phyloP scores from a whole-genome alignment of 1,139 yeast species.

The Magnusiomyces tetraspermus region DNA sequence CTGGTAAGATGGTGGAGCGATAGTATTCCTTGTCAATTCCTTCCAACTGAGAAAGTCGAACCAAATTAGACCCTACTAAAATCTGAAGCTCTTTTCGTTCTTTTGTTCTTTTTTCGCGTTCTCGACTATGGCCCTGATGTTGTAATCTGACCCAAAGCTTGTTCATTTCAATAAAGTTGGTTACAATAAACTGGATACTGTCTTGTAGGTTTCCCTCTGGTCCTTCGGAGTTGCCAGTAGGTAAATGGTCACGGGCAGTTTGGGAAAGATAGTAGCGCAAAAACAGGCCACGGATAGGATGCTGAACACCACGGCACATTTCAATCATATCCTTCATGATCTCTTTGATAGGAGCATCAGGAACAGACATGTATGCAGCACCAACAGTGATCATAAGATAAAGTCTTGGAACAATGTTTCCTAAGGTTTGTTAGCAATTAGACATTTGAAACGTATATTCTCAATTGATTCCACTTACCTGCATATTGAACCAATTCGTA shows the following conservation, averaged over 20 bases:
- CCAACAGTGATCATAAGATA: slow-evolving; percentile 96
- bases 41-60: slow-evolving; percentile 77
- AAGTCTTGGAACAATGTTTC: slow-evolving; percentile 78
- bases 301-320: slow-evolving; percentile 97
- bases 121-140: slow-evolving; percentile 89
- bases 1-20: slow-evolving; percentile 59
- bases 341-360: slow-evolving; percentile 74
- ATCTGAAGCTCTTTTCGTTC: slow-evolving; percentile 88
- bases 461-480: slow-evolving; percentile 26
- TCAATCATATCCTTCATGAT: slow-evolving; percentile 94
- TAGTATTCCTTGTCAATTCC: slow-evolving; percentile 61
- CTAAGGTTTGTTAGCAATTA: background rate
- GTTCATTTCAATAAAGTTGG: slow-evolving; percentile 94
- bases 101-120: slow-evolving; percentile 58
- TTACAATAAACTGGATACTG: slow-evolving; percentile 62
- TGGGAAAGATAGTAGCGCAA: slow-evolving; percentile 83
- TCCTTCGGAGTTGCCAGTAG: slow-evolving; percentile 32
- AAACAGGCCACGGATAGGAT: slow-evolving; percentile 80
- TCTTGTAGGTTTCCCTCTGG: slow-evolving; percentile 47
- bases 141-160: slow-evolving; percentile 94
- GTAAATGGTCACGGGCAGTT: slow-evolving; percentile 64
- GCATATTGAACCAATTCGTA: slow-evolving; percentile 94
- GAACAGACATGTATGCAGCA: slow-evolving; percentile 69
- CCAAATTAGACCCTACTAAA: slow-evolving; percentile 85
- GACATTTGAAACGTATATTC: background rate